Evolutionary conservation across 2,329 filamentous ascomycete species (phyloP).

Genomic region (Diplodia seriata): DNA sequence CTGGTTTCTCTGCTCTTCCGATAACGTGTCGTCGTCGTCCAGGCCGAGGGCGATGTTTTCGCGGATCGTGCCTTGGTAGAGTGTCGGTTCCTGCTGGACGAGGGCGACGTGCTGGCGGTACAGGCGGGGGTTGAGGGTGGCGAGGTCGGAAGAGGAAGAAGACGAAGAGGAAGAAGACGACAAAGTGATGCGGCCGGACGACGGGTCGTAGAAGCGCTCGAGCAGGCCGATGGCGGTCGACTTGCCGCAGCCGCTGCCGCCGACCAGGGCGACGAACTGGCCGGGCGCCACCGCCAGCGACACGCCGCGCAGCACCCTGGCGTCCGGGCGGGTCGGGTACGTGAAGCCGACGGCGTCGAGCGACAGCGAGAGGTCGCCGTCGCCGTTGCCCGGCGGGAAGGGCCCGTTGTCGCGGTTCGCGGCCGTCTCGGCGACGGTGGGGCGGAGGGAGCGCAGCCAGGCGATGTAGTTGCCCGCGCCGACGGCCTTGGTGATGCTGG

Average conservation of each 20-base stretch:
- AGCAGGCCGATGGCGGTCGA: constrained; percentile 89
- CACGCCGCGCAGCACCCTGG: constrained; percentile 88
- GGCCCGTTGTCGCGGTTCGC: constrained; percentile 42
- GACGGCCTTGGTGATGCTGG: constrained; percentile 93
- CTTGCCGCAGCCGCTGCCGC: constrained; percentile 92
- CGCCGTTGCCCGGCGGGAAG: constrained; percentile 37
- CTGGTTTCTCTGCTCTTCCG: no score
- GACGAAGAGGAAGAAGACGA: background rate
- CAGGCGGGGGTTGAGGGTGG: constrained; percentile 27
- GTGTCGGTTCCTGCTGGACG: constrained; percentile 53
- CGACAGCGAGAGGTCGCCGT: background rate
- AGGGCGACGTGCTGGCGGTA: constrained; percentile 47
- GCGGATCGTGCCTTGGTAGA: constrained; percentile 55
- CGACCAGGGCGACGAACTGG: constrained; percentile 87
- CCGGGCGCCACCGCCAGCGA: constrained; percentile 76
- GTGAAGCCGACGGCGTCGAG: constrained; percentile 79
- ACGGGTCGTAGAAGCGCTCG: constrained; percentile 92
- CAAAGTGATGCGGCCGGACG: constrained; percentile 71
- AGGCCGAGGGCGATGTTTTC: constrained; percentile 59
- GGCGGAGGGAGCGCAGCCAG: constrained; percentile 50
- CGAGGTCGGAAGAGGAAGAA: background rate
- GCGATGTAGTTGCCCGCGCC: constrained; percentile 68
- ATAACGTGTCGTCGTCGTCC: constrained; percentile 34
- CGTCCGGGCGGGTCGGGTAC: constrained; percentile 89
- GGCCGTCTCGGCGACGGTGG: constrained; percentile 48